A percentile compares a stretch with the other conserved stretches of the same genome.
Conservation (phyloP, 2,329 filamentous ascomycete genomes). For the Zymoseptoria passerinii region DNA sequence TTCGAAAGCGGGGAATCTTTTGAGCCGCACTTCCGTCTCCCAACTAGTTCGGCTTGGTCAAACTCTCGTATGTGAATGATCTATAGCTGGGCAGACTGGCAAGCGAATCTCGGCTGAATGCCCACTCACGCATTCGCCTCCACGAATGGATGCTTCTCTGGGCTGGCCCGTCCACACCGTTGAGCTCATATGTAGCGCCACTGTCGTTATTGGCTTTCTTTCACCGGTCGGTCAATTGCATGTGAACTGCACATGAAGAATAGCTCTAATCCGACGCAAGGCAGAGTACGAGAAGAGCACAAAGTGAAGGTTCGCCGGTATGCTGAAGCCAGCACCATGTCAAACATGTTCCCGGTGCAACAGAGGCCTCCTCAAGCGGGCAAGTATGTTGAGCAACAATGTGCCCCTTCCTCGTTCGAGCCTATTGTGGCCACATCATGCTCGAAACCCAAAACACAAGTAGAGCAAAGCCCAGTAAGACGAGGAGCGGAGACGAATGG, state of each 20-base stretch:
- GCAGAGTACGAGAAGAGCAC: too few relatives aligned
- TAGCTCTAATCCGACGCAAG: too few relatives aligned
- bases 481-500: neutral
- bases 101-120: neutral
- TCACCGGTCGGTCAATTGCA: neutral
- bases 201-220: neutral
- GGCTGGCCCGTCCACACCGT: neutral
- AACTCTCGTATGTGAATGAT: neutral
- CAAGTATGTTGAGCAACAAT: neutral
- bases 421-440: neutral
- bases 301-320: too few relatives aligned
- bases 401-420: neutral
- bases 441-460: neutral
- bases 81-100: neutral
- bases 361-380: neutral
- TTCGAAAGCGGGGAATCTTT: neutral
- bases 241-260: neutral
- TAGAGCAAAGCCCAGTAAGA: neutral
- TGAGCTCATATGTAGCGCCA: neutral
- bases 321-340: too few relatives aligned
- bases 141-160: neutral
- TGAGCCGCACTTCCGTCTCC: neutral
- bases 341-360: neutral
- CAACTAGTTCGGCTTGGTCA: neutral
- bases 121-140: neutral